Conservation (phyloP, 495 filamentous ascomycete species). For the Penicillium macrosclerotiorum region DNA sequence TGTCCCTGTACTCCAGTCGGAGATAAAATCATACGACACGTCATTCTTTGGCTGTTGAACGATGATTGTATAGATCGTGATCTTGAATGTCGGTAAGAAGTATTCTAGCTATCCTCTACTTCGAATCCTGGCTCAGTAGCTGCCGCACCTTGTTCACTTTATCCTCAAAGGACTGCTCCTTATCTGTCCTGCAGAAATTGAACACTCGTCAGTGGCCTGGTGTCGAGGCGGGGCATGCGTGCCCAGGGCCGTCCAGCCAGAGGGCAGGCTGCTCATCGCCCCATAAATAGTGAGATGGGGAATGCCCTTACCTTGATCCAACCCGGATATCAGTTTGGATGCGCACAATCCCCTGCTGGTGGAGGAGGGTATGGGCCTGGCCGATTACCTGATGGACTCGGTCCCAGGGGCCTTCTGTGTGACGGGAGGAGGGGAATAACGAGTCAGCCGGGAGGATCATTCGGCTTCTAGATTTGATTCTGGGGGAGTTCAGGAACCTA, state of each 20-base stretch:
- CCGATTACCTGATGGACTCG: constrained; percentile 85
- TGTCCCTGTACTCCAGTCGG: too few relatives aligned
- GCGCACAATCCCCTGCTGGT: constrained; percentile 73
- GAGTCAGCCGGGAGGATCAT: too few relatives aligned
- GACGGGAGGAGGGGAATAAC: not conserved
- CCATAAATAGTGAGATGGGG: not conserved
- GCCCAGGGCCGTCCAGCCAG: too few relatives aligned
- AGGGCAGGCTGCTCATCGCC: too few relatives aligned
- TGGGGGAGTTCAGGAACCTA: too few relatives aligned
- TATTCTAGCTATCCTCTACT: not conserved
- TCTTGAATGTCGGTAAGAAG: too few relatives aligned
- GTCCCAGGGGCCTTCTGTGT: constrained; percentile 84
- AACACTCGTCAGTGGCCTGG: constrained; percentile 11
- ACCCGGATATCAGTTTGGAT: constrained; percentile 89
- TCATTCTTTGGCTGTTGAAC: too few relatives aligned
- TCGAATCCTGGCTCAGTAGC: constrained; percentile 47
- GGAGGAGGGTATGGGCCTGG: constrained; percentile 82
- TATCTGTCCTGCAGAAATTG: constrained; percentile 55
- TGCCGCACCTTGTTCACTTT: constrained; percentile 65
- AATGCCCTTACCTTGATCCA: constrained; percentile 66
- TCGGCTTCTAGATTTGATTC: too few relatives aligned
- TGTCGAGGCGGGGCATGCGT: not conserved
- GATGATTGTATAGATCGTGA: too few relatives aligned
- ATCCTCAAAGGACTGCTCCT: constrained; percentile 62
- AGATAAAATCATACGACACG: too few relatives aligned